Evolutionary conservation across 2,329 filamentous ascomycete species (phyloP).

Genomic region (Elsinoe perseae): DNA sequence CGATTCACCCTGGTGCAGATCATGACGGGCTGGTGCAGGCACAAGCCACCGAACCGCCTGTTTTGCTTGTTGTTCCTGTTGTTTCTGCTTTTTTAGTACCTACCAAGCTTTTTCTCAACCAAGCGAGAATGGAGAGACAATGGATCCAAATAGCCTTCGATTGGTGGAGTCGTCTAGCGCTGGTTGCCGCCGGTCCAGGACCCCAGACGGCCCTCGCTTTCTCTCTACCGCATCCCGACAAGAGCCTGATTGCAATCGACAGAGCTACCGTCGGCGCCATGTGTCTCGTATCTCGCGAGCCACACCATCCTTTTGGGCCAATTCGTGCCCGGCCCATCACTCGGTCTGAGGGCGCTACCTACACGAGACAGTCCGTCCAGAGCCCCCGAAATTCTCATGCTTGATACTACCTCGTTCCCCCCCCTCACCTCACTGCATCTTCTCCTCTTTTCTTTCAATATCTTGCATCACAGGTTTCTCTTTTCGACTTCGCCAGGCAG

Average conservation of each 20-base stretch:
- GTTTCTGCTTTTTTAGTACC: neutral
- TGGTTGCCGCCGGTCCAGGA: slow-evolving; percentile 6
- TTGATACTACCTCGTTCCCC: slow-evolving; percentile 10
- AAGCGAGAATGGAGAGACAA: neutral
- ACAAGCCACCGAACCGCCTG: slow-evolving; percentile 4
- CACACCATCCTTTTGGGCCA: neutral
- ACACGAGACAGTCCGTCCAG: slow-evolving; percentile 9
- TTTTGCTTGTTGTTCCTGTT: neutral
- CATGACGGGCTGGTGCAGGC: slow-evolving; percentile 8
- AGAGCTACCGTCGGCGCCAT: slow-evolving; percentile 7
- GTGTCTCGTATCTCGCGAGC: slow-evolving; percentile 11
- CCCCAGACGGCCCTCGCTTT: slow-evolving; percentile 9
- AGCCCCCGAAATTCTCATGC: slow-evolving; percentile 4
- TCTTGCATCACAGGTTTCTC: slow-evolving; percentile 10
- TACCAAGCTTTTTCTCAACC: slow-evolving; percentile 10
- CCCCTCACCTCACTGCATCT: neutral
- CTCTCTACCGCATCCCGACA: slow-evolving; percentile 1
- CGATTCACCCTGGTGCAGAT: slow-evolving; percentile 4
- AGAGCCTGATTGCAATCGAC: slow-evolving; percentile 3
- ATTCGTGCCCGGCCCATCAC: slow-evolving; percentile 5
- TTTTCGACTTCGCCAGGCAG: neutral
- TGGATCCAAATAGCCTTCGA: neutral
- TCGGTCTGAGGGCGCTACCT: slow-evolving; percentile 5
- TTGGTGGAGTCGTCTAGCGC: neutral
- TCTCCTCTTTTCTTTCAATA: neutral